Conservation (phyloP, 129 eudicot species). For the Deinandra increscens region DNA sequence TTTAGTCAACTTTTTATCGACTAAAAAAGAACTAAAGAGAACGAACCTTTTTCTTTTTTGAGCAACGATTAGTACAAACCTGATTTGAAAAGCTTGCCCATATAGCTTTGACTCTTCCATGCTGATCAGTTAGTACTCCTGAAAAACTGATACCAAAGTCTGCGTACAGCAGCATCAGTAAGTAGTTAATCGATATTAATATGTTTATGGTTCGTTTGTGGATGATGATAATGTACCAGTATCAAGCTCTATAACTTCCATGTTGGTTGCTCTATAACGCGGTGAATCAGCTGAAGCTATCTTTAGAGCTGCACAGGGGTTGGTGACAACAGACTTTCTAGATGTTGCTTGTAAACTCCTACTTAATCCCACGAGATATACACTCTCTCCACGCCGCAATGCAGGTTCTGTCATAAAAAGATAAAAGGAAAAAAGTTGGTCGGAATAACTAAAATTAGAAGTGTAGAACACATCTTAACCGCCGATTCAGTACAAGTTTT, state of each 20-base stretch:
- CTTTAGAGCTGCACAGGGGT: slow-evolving; percentile 79
- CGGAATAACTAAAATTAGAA: background rate
- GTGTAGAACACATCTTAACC: slow-evolving; percentile 11
- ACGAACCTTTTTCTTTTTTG: slow-evolving; percentile 24
- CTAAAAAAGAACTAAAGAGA: slow-evolving; percentile 13
- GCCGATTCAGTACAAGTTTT: slow-evolving; percentile 1
- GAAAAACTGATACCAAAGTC: slow-evolving; percentile 94
- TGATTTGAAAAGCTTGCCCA: slow-evolving; percentile 97
- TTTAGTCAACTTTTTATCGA: slow-evolving; percentile 10
- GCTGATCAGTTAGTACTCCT: slow-evolving; percentile 80
- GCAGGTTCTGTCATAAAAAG: slow-evolving; percentile 62
- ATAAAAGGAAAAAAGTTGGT: background rate
- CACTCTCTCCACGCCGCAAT: slow-evolving; percentile 85
- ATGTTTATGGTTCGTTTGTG: background rate
- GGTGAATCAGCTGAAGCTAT: slow-evolving; percentile 83
- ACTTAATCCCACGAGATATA: slow-evolving; percentile 91
- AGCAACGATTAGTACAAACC: slow-evolving; percentile 46
- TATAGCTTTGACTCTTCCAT: slow-evolving; percentile 86
- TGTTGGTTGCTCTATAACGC: slow-evolving; percentile 88
- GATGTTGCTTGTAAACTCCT: slow-evolving; percentile 91
- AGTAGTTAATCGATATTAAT: slow-evolving; percentile 2
- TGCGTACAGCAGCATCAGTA: slow-evolving; percentile 33
- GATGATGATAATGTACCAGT: slow-evolving; percentile 1
- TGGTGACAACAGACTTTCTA: slow-evolving; percentile 86
- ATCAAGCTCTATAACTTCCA: slow-evolving; percentile 80